Evolutionary conservation across 1,284 basidiomycete species (phyloP).

Genomic region (Sporisorium scitamineum): DNA sequence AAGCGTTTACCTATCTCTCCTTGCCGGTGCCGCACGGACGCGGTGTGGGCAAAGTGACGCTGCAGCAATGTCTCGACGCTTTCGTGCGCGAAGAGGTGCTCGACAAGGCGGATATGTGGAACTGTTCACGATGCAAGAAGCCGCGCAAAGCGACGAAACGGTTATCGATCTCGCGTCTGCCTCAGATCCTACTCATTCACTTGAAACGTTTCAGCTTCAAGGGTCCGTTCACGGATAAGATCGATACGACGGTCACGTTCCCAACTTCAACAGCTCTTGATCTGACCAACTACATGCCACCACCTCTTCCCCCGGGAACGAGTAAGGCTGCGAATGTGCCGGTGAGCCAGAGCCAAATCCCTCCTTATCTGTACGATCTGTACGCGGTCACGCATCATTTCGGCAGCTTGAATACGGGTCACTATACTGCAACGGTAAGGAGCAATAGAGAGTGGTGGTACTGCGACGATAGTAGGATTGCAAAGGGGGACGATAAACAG

Average conservation of each 20-base stretch:
- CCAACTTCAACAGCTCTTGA: constrained; percentile 82
- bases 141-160: constrained; percentile 85
- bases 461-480: constrained; percentile 64
- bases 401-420: constrained; percentile 66
- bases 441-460: constrained; percentile 64
- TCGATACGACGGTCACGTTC: constrained; percentile 72
- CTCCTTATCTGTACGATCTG: constrained; percentile 70
- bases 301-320: constrained; percentile 64
- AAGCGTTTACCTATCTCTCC: constrained; percentile 72
- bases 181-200: constrained; percentile 91
- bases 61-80: constrained; percentile 86
- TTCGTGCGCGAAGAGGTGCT: constrained; percentile 92
- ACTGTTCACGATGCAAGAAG: constrained; percentile 84
- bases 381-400: constrained; percentile 70
- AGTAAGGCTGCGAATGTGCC: constrained; percentile 22
- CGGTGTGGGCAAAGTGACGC: constrained; percentile 76
- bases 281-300: constrained; percentile 90
- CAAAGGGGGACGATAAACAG: constrained; percentile 54
- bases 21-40: constrained; percentile 71
- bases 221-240: constrained; percentile 92
- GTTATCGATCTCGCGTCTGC: constrained; percentile 87
- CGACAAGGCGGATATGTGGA: constrained; percentile 96
- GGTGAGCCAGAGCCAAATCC: constrained; percentile 54
- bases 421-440: constrained; percentile 67
- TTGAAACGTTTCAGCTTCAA: constrained; percentile 94